phyloP scores from a whole-genome alignment of 441 rosid species.

The Brassica hybrid region DNA sequence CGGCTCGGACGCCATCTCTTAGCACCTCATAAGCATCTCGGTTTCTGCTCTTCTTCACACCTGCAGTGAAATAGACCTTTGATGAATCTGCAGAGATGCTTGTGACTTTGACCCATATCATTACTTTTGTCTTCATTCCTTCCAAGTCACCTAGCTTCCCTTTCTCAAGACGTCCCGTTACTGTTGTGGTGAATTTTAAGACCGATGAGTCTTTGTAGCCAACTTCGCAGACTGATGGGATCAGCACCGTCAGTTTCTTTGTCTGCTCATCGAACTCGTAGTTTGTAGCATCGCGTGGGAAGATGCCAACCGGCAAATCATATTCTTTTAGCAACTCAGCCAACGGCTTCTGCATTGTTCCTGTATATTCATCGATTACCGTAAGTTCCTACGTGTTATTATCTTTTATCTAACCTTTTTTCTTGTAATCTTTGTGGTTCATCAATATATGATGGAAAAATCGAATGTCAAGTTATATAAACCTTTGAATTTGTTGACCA shows the following conservation, averaged over 20 bases:
- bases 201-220: slow-evolving; percentile 95
- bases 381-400: not conserved
- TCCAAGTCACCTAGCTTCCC: slow-evolving; percentile 79
- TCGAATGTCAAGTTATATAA: too few species aligned
- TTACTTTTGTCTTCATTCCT: slow-evolving; percentile 87
- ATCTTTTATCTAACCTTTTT: not conserved
- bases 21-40: slow-evolving; percentile 78
- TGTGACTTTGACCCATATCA: slow-evolving; percentile 90
- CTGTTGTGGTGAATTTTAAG: slow-evolving; percentile 65
- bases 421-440: not conserved
- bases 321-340: slow-evolving; percentile 83
- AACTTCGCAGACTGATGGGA: slow-evolving; percentile 80
- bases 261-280: slow-evolving; percentile 89
- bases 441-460: not conserved
- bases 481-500: slow-evolving; percentile 93
- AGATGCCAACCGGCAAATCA: slow-evolving; percentile 78
- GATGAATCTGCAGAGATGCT: slow-evolving; percentile 68
- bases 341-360: slow-evolving; percentile 93
- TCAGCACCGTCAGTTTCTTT: slow-evolving; percentile 66
- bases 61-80: slow-evolving; percentile 74
- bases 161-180: slow-evolving; percentile 78
- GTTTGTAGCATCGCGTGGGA: slow-evolving; percentile 92
- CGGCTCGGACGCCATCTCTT: slow-evolving; percentile 65
- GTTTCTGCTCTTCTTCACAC: slow-evolving; percentile 77
- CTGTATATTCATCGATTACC: slow-evolving; percentile 26